Conservation (phyloP, 2,329 filamentous ascomycete species). For the Monilinia fructicola region DNA sequence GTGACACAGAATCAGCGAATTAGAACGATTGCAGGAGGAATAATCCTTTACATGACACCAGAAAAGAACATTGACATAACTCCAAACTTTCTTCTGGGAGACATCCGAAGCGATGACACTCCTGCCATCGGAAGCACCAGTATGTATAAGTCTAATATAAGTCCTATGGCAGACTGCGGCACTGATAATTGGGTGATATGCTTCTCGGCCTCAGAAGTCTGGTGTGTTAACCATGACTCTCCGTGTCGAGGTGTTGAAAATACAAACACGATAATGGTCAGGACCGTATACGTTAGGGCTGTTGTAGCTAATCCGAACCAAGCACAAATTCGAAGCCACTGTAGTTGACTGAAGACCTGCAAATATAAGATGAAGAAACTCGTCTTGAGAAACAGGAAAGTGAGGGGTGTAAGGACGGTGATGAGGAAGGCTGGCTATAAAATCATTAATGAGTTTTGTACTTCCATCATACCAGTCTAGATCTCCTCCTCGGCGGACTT, state of each 20-base stretch:
- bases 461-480: not conserved
- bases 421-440: slow-evolving; percentile 1
- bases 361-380: slow-evolving; percentile 11
- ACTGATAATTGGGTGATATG: not conserved
- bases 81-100: slow-evolving; percentile 1
- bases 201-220: not conserved
- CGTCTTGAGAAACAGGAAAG: slow-evolving; percentile 7
- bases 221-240: not conserved
- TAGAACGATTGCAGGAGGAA: not conserved
- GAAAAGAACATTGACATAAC: slow-evolving; percentile 12
- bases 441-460: not conserved
- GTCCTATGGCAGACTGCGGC: not conserved
- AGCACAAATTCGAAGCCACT: slow-evolving; percentile 7
- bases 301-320: not conserved
- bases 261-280: slow-evolving; percentile 4
- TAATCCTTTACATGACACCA: not conserved
- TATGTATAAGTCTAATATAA: slow-evolving; percentile 11
- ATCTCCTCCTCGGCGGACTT: not conserved
- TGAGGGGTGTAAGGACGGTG: not conserved
- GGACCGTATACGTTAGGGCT: not conserved
- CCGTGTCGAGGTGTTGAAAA: not conserved
- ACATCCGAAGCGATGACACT: not conserved
- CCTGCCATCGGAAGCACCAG: not conserved
- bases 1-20: not conserved
- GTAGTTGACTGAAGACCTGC: slow-evolving; percentile 1